Evolutionary conservation across 1,284 basidiomycete genomes (phyloP), one percentile per base, ranked within the genome.

Genomic region (Moesziomyces aphidis): DNA sequence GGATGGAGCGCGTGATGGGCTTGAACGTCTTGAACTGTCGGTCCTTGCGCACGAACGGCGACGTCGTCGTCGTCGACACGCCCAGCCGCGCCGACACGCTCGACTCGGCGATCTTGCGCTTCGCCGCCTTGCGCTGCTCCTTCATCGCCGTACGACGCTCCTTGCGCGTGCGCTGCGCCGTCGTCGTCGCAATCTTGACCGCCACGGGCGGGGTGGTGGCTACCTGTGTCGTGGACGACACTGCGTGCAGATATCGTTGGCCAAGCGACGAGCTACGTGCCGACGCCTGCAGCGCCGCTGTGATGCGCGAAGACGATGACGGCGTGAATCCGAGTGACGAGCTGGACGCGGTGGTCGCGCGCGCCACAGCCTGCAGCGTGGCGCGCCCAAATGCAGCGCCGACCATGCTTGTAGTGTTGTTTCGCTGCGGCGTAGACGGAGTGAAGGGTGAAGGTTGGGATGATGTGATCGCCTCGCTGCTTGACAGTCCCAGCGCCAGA

Each of bases 21-120:
- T 95, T 94, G 87, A 92, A 95, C 10, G 91, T 94, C 87, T 95
- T 95, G 88, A 91, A 94, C 65, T 85, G 83, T 50, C 76, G 72
- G 59, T 83, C 81, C 21, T 77, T 79, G 24, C 83, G 73, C 17
- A 83, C 83, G 43, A 76, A 78, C 4, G 83, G 82, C 46, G 83
- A 76, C 6, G 68, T 55, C 11, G 61, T 73, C 50, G 66, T 50
- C 17, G 77, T 73, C 13, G 65, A 59, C 1, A 83, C 73, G 24
- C 82, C 83, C n/a, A 82, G 58, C 19, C 76, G 72, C 1, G 73
- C 80, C 3, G 81, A 76, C 15, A 82, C 67, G 52, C 79, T 61
- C 21, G 78, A 74, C 44, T 60, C 63, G 50, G 63, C 69, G 13
- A 71, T 60, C 34, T 59, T 56, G 54, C 62, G 62, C 48, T 73